Evolutionary conservation across 2,329 filamentous ascomycete genomes (phyloP).

Genomic region (Cordyceps cicadae): DNA sequence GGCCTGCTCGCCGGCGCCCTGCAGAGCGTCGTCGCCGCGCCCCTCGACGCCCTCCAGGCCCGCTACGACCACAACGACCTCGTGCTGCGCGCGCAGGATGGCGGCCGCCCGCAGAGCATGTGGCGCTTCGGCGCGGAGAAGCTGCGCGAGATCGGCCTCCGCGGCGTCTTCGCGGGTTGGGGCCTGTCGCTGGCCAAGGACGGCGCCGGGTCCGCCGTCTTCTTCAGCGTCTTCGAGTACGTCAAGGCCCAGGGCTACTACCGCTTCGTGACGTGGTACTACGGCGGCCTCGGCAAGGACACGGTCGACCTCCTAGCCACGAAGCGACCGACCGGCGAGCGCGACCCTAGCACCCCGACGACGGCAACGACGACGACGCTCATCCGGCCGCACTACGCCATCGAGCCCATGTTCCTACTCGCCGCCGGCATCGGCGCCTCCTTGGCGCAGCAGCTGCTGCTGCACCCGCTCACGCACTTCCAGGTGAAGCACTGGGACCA

Average conservation of each 20-base stretch:
- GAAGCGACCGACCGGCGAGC: constrained; percentile 32
- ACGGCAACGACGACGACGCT: constrained; percentile 29
- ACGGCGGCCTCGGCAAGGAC: constrained; percentile 49
- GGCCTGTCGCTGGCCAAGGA: constrained; percentile 61
- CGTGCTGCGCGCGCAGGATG: constrained; percentile 29
- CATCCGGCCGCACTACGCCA: constrained; percentile 65
- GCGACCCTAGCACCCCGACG: neutral
- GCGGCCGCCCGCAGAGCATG: constrained; percentile 50
- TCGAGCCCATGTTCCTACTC: constrained; percentile 65
- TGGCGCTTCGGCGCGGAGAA: constrained; percentile 60
- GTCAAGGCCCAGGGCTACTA: constrained; percentile 67
- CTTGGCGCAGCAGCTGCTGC: constrained; percentile 57
- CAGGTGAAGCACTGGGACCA: constrained; percentile 67
- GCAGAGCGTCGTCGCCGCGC: constrained; percentile 65
- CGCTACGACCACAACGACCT: constrained; percentile 55
- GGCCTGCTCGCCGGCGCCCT: constrained; percentile 61
- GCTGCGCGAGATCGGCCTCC: constrained; percentile 61
- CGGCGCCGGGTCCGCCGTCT: constrained; percentile 58
- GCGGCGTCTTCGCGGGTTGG: constrained; percentile 69
- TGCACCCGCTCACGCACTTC: constrained; percentile 64
- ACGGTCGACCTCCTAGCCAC: constrained; percentile 41
- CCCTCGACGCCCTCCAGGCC: constrained; percentile 66
- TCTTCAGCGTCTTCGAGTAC: constrained; percentile 70
- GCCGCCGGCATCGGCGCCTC: constrained; percentile 62
- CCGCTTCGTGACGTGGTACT: constrained; percentile 61